These are phyloP conservation scores for Candida lessepsii DNA, from an alignment of 805 yeast genomes.

Conservation along the genomic window DNA sequence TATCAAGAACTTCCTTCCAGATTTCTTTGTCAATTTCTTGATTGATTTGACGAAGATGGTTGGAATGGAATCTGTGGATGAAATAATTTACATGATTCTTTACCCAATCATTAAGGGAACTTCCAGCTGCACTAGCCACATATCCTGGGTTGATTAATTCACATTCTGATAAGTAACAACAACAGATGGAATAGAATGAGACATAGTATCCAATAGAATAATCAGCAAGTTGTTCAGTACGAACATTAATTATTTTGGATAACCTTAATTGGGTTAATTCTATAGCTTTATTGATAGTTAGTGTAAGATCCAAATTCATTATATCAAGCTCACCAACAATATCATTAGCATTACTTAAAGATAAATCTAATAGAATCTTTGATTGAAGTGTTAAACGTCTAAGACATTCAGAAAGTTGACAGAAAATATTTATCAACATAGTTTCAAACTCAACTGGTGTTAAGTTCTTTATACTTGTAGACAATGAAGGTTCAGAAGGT, in stretches of 20 bases:
- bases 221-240: constrained; percentile 67
- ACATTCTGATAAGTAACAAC: constrained; percentile 75
- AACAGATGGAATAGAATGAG: constrained; percentile 61
- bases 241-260: constrained; percentile 72
- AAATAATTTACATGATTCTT: constrained; percentile 65
- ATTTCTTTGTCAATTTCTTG: constrained; percentile 59
- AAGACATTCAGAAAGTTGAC: constrained; percentile 67
- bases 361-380: constrained; percentile 70
- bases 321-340: constrained; percentile 34
- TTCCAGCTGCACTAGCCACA: constrained; percentile 49
- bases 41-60: constrained; percentile 46
- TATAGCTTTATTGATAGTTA: constrained; percentile 64
- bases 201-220: constrained; percentile 61
- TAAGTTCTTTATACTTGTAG: constrained; percentile 57
- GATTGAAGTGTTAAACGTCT: constrained; percentile 76
- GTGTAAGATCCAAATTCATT: constrained; percentile 64
- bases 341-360: constrained; percentile 36
- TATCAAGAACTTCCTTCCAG: constrained; percentile 76
- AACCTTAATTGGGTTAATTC: constrained; percentile 72
- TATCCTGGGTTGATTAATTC: constrained; percentile 76
- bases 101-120: constrained; percentile 59
- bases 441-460: constrained; percentile 72
- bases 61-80: constrained; percentile 53
- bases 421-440: constrained; percentile 61
- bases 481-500: constrained; percentile 20